phyloP scores from a whole-genome alignment of 768 basidiomycete species.

The Suillus plorans region DNA sequence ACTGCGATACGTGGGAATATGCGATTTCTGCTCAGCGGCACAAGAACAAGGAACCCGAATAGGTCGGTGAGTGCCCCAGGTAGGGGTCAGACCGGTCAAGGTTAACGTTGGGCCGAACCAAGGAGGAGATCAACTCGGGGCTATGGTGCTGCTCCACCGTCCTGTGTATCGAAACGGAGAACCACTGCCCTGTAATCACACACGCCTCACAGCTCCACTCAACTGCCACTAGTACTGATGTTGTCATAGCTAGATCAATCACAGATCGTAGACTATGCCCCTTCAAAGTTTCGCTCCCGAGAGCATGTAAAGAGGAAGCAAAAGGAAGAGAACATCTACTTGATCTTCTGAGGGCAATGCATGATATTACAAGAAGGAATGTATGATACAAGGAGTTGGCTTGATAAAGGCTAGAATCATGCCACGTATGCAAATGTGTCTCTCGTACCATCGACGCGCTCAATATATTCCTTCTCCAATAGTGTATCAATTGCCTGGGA shows the following conservation, averaged over 20 bases:
- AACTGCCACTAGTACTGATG: neutral
- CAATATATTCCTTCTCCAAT: conserved; percentile 97
- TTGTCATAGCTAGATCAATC: neutral
- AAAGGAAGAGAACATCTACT: neutral
- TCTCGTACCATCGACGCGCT: conserved; percentile 87
- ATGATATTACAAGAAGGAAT: neutral
- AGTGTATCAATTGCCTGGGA: conserved; percentile 85
- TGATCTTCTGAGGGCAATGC: neutral
- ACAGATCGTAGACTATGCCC: neutral
- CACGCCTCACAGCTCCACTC: neutral
- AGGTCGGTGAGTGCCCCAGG: neutral
- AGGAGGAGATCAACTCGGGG: neutral
- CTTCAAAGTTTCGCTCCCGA: neutral
- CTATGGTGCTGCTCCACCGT: neutral
- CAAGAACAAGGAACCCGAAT: neutral
- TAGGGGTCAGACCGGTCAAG: neutral
- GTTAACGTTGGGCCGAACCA: neutral
- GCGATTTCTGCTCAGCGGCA: conserved; percentile 7
- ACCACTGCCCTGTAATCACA: conserved; percentile 4
- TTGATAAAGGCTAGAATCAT: conserved; percentile 17
- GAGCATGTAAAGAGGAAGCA: neutral
- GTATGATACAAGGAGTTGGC: neutral
- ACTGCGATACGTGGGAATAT: conserved; percentile 24
- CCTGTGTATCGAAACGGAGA: neutral
- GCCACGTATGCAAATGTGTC: conserved; percentile 58